Evolutionary conservation across 805 yeast genomes (phyloP).

Genomic region (Candida tallmaniae): DNA sequence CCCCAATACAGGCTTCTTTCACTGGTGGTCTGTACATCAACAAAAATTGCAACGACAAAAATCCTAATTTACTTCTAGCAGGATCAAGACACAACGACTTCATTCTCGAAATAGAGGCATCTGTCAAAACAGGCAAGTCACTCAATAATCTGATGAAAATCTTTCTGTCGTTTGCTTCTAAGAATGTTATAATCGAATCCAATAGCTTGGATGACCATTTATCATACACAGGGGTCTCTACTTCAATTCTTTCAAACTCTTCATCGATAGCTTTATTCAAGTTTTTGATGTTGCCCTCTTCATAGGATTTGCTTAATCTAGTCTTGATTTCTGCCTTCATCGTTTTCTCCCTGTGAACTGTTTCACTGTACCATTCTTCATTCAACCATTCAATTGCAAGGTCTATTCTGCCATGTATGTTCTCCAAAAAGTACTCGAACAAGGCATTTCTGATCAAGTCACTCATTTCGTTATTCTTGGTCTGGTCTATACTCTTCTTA

Average conservation of each 20-base stretch:
- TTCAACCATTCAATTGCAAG: slow-evolving; percentile 86
- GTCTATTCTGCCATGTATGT: slow-evolving; percentile 68
- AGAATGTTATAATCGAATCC: slow-evolving; percentile 76
- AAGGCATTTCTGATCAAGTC: slow-evolving; percentile 65
- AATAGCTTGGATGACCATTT: slow-evolving; percentile 68
- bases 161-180: slow-evolving; percentile 78
- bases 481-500: slow-evolving; percentile 18
- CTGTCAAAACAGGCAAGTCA: slow-evolving; percentile 76
- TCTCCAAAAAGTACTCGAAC: slow-evolving; percentile 66
- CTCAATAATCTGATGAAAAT: slow-evolving; percentile 77
- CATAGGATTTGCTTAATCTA: slow-evolving; percentile 16
- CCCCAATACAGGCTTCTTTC: slow-evolving; percentile 46
- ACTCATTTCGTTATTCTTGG: slow-evolving; percentile 40
- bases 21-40: slow-evolving; percentile 91
- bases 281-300: slow-evolving; percentile 16
- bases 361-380: slow-evolving; percentile 86
- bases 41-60: slow-evolving; percentile 74
- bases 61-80: slow-evolving; percentile 71
- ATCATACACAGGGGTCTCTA: slow-evolving; percentile 49
- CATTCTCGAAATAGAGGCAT: slow-evolving; percentile 57
- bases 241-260: slow-evolving; percentile 14
- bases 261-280: slow-evolving; percentile 15
- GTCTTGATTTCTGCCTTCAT: slow-evolving; percentile 16
- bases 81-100: slow-evolving; percentile 83
- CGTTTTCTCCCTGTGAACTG: slow-evolving; percentile 32